Conservation (phyloP, 768 basidiomycete species). For the Leccinum disarticulatum region DNA sequence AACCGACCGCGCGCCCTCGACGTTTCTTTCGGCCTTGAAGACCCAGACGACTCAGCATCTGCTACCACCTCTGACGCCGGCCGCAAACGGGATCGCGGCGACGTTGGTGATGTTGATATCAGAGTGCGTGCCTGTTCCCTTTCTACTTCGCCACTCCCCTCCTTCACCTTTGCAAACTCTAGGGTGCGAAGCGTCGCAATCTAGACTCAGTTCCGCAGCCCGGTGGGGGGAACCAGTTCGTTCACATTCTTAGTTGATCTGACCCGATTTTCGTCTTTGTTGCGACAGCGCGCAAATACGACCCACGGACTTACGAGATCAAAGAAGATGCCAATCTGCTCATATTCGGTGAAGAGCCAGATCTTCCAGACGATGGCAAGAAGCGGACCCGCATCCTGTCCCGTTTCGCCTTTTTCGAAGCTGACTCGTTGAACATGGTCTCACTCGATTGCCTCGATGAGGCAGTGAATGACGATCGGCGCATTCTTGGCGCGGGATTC, state of each 20-base stretch:
- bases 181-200: constrained; percentile 31
- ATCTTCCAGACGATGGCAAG: constrained; percentile 32
- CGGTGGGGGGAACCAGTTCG: constrained; percentile 10
- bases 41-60: constrained; percentile 23
- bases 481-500: constrained; percentile 57
- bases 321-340: constrained; percentile 37
- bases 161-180: not conserved
- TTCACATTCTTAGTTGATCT: not conserved
- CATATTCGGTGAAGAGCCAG: constrained; percentile 43
- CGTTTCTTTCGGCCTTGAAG: constrained; percentile 50
- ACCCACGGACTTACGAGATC: constrained; percentile 31
- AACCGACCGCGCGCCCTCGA: constrained; percentile 55
- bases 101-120: constrained; percentile 5
- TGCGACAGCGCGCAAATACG: constrained; percentile 41
- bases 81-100: constrained; percentile 29
- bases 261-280: not conserved
- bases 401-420: constrained; percentile 63
- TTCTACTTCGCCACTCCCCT: not conserved
- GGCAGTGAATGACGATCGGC: constrained; percentile 32
- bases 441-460: constrained; percentile 19
- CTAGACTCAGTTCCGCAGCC: constrained; percentile 18
- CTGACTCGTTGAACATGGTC: constrained; percentile 44
- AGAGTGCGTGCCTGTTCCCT: constrained; percentile 15
- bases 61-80: constrained; percentile 23
- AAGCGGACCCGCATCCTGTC: constrained; percentile 60